Percentiles rank a stretch among this genome's conserved stretches.
Evolutionary conservation across 176 grass and related monocot species (phyloP).

Genomic region (Aegilops tauschii): DNA sequence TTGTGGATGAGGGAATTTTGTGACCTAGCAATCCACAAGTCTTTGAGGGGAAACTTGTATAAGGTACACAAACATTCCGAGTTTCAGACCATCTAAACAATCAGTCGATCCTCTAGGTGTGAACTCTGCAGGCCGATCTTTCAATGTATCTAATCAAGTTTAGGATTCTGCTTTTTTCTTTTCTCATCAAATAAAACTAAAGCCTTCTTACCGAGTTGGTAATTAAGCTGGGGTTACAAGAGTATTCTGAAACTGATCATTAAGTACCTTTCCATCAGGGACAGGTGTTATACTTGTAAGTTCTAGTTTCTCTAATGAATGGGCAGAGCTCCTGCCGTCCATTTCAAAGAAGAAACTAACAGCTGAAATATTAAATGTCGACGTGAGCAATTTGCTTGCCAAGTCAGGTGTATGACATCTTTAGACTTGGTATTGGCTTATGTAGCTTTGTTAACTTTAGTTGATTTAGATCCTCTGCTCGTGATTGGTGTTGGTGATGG

Average conservation of each 20-base stretch:
- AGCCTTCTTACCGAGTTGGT: neutral
- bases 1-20: neutral
- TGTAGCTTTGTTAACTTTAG: neutral
- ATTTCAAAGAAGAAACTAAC: neutral
- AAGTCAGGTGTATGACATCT: neutral
- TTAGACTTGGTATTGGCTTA: neutral
- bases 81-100: neutral
- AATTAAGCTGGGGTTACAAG: neutral
- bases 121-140: neutral
- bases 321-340: neutral
- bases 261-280: neutral
- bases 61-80: neutral
- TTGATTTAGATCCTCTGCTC: constrained; percentile 5
- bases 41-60: neutral
- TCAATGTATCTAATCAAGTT: neutral
- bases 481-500: neutral
- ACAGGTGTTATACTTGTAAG: neutral
- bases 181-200: neutral
- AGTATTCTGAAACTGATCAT: neutral
- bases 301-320: neutral
- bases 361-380: neutral
- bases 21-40: neutral
- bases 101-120: neutral
- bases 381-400: neutral
- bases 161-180: neutral